Conservation (phyloP, 352 stramenopile species). For the Globisporangium canariense region DNA sequence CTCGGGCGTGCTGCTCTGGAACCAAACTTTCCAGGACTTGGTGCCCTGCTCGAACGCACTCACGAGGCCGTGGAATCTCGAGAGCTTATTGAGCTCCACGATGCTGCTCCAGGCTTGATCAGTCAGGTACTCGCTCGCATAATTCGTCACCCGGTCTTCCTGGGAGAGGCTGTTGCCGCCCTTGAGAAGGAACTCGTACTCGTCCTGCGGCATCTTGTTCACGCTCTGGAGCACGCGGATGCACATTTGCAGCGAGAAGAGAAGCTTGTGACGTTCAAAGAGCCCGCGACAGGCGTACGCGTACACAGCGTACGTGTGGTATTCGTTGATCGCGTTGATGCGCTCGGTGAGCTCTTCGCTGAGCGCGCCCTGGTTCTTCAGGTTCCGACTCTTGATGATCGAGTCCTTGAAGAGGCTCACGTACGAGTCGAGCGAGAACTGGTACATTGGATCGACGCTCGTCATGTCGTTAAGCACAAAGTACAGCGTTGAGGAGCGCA, state of each 20-base stretch:
- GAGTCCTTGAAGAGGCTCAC: conserved; percentile 93
- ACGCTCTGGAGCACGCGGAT: conserved; percentile 90
- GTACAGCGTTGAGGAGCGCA: conserved; percentile 93
- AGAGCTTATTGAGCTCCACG: conserved; percentile 90
- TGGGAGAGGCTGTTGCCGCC: conserved; percentile 68
- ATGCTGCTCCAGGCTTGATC: conserved; percentile 87
- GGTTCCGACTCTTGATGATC: conserved; percentile 84
- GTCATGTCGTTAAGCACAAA: conserved; percentile 96
- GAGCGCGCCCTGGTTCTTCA: conserved; percentile 76
- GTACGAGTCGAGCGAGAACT: conserved; percentile 95
- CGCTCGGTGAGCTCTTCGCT: conserved; percentile 83
- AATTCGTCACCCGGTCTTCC: conserved; percentile 79
- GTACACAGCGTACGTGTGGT: conserved; percentile 95
- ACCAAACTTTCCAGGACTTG: conserved; percentile 84
- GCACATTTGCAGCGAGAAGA: conserved; percentile 95
- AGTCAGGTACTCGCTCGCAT: conserved; percentile 83
- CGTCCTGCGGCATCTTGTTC: conserved; percentile 88
- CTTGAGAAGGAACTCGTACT: conserved; percentile 95
- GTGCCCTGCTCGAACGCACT: conserved; percentile 88
- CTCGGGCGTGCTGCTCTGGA: conserved; percentile 87
- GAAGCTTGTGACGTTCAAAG: conserved; percentile 95
- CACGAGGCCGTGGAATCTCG: conserved; percentile 84
- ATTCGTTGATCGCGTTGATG: conserved; percentile 94
- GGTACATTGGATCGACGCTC: conserved; percentile 96
- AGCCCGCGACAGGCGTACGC: conserved; percentile 93